phyloP scores from a whole-genome alignment of 2,329 filamentous ascomycete species.

The Colletotrichum phormii region DNA sequence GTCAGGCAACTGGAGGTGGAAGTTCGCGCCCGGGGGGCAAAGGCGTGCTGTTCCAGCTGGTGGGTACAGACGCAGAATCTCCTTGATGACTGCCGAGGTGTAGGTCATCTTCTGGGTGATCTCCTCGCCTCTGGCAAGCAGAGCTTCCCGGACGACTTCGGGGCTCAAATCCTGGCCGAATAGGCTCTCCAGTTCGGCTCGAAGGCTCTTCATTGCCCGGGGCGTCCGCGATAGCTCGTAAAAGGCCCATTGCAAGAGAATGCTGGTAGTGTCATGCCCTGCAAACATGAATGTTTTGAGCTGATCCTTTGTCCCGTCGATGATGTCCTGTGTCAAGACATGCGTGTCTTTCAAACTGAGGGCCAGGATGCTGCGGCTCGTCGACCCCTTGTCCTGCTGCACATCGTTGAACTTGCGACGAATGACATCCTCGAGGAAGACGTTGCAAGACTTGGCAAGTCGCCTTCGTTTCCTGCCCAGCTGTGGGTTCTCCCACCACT shows the following conservation, averaged over 20 bases:
- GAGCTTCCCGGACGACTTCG: constrained; percentile 39
- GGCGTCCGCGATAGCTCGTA: constrained; percentile 51
- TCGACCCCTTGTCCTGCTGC: constrained; percentile 12
- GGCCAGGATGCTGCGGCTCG: constrained; percentile 47
- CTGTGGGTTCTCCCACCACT: constrained; percentile 40
- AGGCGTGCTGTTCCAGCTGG: constrained; percentile 47
- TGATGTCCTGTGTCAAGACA: constrained; percentile 41
- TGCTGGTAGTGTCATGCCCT: constrained; percentile 55
- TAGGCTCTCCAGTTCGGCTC: constrained; percentile 49
- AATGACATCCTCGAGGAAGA: constrained; percentile 41
- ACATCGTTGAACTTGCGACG: constrained; percentile 39
- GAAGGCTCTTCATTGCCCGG: constrained; percentile 42
- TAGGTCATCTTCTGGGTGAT: constrained; percentile 48
- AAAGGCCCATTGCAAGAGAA: constrained; percentile 49
- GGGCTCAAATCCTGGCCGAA: constrained; percentile 47
- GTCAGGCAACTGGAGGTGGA: constrained; percentile 44
- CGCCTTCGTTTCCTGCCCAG: constrained; percentile 36
- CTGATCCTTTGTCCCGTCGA: constrained; percentile 49
- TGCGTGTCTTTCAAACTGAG: constrained; percentile 46
- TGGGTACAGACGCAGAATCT: constrained; percentile 49
- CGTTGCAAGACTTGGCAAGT: constrained; percentile 40
- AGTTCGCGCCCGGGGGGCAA: constrained; percentile 41
- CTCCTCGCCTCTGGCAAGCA: constrained; percentile 45
- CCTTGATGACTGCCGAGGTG: constrained; percentile 52
- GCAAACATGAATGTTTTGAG: constrained; percentile 54